A percentile compares a stretch with the other conserved stretches of the same genome.
Evolutionary conservation across 768 basidiomycete genomes (phyloP).

Genomic region (Tricholomella constricta): DNA sequence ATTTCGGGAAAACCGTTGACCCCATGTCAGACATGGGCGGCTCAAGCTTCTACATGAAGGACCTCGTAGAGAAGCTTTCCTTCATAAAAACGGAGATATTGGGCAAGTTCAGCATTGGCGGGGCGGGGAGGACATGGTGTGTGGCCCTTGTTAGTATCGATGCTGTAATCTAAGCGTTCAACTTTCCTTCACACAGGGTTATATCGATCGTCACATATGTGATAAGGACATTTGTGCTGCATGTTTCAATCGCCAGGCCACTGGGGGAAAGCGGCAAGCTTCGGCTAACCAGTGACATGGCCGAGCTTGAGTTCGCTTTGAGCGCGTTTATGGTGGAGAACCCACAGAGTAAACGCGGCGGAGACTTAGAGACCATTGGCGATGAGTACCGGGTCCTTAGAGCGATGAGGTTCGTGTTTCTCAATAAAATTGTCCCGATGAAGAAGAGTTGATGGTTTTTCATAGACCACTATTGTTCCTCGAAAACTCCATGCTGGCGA

Average conservation of each 20-base stretch:
- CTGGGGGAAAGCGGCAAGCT: slow-evolving; percentile 92
- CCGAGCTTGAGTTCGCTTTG: slow-evolving; percentile 91
- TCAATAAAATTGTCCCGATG: not conserved
- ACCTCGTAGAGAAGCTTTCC: slow-evolving; percentile 82
- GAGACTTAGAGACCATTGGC: slow-evolving; percentile 73
- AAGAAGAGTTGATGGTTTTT: slow-evolving; percentile 4
- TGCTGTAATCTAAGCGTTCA: not conserved
- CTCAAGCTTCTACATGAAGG: slow-evolving; percentile 88
- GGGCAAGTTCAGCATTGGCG: slow-evolving; percentile 68
- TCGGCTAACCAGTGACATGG: slow-evolving; percentile 95
- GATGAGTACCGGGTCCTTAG: slow-evolving; percentile 86
- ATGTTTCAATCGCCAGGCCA: slow-evolving; percentile 91
- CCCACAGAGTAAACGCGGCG: slow-evolving; percentile 57
- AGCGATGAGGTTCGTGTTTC: slow-evolving; percentile 71
- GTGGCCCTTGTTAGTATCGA: slow-evolving; percentile 10
- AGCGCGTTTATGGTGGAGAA: slow-evolving; percentile 73
- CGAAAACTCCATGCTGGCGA: slow-evolving; percentile 70
- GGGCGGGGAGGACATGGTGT: slow-evolving; percentile 75
- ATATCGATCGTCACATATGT: slow-evolving; percentile 73
- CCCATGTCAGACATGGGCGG: slow-evolving; percentile 64
- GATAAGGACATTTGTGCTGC: slow-evolving; percentile 85
- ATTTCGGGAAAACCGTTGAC: slow-evolving; percentile 75
- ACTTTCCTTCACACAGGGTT: slow-evolving; percentile 43
- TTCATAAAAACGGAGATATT: slow-evolving; percentile 83
- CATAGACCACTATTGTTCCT: slow-evolving; percentile 85